Base-by-base conservation (phyloP, 2,329 filamentous ascomycete species). In the Cladosporium oxysporum region DNA sequence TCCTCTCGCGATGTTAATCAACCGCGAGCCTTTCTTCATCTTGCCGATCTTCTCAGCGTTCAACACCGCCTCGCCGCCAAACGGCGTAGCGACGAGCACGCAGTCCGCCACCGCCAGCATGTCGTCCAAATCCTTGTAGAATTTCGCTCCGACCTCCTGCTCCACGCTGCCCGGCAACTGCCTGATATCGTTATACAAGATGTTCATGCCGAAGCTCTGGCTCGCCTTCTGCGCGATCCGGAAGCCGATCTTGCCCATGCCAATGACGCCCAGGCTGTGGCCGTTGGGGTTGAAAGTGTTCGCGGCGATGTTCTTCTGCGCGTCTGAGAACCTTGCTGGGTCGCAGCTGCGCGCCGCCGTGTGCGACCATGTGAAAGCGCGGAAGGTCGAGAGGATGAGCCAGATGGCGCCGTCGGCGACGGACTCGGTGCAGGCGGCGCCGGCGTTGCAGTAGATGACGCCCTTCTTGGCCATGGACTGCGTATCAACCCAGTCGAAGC, bases 381-480 rank as follows among this genome's bases (percentile, higher is more conserved):
- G 87, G 79, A 91, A 92, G 16, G 86, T 87, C 10, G 85, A 85
- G 59, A 93, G 84, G 70, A 92, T 85, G 71, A 90, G 84, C 72
- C 87, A 88, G 49, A 91, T 81, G 21, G 88, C 87, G 68, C 90
- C 87, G 76, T 92, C 90, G 60, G 90, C 89, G 1, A 92, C 90
- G 5, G 89, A 87, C 72, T 92, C 90, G 7, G 88, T 88, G 41
- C 88, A 89, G 0, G 90, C 89, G 1, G 87, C 83, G 1, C 89
- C 89, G 2, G 87, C 85, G 78, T 92, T 92, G 81, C 90, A 92
- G 78, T 92, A 92, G 61, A 89, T 78, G 68, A 91, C 85, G 44
- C 87, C 89, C 73, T 83, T 82, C 68, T 86, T 80, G 1, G 86
- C 90, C 64, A 92, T 74, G 1, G 85, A 76, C 71, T 86, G 81